phyloP scores from a whole-genome alignment of 1,284 basidiomycete genomes.

The Puccinia novopanici region DNA sequence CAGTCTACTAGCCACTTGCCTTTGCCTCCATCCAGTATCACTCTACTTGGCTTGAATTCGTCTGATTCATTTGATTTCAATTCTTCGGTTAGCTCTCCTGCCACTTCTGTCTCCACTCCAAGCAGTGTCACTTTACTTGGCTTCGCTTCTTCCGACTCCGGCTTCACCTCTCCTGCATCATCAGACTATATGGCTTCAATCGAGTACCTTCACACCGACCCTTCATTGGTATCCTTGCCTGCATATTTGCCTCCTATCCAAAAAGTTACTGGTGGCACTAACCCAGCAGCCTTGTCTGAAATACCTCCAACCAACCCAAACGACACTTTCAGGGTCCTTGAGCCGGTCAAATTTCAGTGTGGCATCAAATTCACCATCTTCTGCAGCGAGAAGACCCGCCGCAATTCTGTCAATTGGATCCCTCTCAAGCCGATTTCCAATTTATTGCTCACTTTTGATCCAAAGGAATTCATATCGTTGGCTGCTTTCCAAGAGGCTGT shows the following conservation, averaged over 20 bases:
- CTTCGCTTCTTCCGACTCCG: not conserved
- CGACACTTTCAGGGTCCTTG: not conserved
- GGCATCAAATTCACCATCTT: not conserved
- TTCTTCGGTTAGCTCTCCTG: too few species aligned
- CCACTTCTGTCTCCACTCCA: too few species aligned
- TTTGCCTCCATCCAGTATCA: too few species aligned
- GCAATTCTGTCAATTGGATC: not conserved
- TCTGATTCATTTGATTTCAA: too few species aligned
- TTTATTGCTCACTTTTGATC: not conserved
- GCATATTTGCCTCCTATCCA: not conserved
- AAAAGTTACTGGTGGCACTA: too few species aligned
- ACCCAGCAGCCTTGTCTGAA: not conserved
- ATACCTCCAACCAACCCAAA: not conserved
- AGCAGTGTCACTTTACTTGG: not conserved
- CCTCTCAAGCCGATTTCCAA: not conserved
- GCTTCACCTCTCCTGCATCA: not conserved
- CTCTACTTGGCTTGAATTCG: too few species aligned
- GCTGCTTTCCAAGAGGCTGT: not conserved
- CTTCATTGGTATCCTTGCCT: not conserved
- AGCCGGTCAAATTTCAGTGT: not conserved
- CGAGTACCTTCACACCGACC: not conserved
- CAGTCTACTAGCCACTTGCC: too few species aligned
- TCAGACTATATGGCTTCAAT: not conserved
- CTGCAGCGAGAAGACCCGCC: not conserved
- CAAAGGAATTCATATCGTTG: not conserved